Evolutionary conservation across 768 basidiomycete genomes (phyloP).

Genomic region (Leucosporidium scottii): DNA sequence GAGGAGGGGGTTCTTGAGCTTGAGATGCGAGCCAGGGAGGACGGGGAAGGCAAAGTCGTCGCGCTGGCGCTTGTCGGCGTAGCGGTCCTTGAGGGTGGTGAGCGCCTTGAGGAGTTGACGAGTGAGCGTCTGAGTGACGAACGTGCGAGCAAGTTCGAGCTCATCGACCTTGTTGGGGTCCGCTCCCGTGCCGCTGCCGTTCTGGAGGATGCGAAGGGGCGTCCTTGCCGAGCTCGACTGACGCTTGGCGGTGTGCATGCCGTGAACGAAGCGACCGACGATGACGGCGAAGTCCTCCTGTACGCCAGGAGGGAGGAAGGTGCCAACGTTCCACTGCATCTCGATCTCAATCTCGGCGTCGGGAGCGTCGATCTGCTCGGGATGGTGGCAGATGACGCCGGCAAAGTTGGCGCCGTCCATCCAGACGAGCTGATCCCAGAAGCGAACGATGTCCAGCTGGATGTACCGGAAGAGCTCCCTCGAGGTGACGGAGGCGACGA

Average conservation of each 20-base stretch:
- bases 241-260: slow-evolving; percentile 61
- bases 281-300: slow-evolving; percentile 67
- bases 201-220: slow-evolving; percentile 67
- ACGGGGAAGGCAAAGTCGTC: slow-evolving; percentile 64
- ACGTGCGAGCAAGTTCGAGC: slow-evolving; percentile 59
- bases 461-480: slow-evolving; percentile 94
- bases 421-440: slow-evolving; percentile 88
- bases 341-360: slow-evolving; percentile 63
- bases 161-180: slow-evolving; percentile 59
- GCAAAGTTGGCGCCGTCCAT: slow-evolving; percentile 93
- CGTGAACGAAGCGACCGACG: slow-evolving; percentile 75
- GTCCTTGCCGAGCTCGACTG: slow-evolving; percentile 56
- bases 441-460: slow-evolving; percentile 73
- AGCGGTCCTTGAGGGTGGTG: slow-evolving; percentile 49
- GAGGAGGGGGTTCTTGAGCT: slow-evolving; percentile 68
- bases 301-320: slow-evolving; percentile 75
- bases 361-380: slow-evolving; percentile 36
- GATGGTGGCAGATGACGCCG: slow-evolving; percentile 77
- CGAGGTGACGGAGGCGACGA: slow-evolving; percentile 83
- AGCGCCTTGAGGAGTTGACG: slow-evolving; percentile 68
- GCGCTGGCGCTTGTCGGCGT: slow-evolving; percentile 13
- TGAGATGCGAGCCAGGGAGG: slow-evolving; percentile 77
- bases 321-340: slow-evolving; percentile 75
- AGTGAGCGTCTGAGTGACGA: slow-evolving; percentile 72
- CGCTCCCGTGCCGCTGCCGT: slow-evolving; percentile 38